Base-by-base conservation (phyloP, 1,284 basidiomycete genomes). In the Malassezia equina region DNA sequence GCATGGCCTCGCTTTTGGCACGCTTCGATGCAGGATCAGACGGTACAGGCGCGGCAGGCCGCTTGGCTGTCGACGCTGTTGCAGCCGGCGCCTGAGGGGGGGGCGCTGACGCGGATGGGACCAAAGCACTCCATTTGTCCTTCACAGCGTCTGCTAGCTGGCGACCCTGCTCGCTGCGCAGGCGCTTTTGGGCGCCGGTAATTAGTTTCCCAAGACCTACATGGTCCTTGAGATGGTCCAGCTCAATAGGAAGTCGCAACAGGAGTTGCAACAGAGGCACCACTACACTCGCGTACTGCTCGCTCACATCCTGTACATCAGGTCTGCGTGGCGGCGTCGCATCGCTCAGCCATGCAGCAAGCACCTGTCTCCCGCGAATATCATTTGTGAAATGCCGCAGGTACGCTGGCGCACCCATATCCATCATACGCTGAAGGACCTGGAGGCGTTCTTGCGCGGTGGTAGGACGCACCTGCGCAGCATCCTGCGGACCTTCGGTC, bases 181-280 rank as follows among this genome's bases (percentile, higher is more conserved):
- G 57, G 12, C 66, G 64, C 2, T 57, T 46, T 7, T 55, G 55
- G 6, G 57, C 62, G 7, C 60, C 66, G 2, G 60, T 60, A 31
- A 68, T 63, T 13, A 62, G 51, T 31, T 64, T 64, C 5, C 62
- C 66, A 2, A 66, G 53, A 0, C 56, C 59, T 24, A 63, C 61
- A 31, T 66, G 64, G 39, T 68, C 66, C 27, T 51, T 59, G 27
- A 68, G 61, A 32, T 68, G 63, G 0, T 55, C 62, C 6, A 46
- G 47, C 42, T 51, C 47, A 44, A 68, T 63, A 1, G 61, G 58
- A 7, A 61, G 56, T 8, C 39, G 49, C 2, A 54, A 54, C 7
- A 68, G 52, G 3, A 68, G 49, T 25, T 39, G 49, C 13, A 68
- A 55, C 17, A 68, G 54, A 5, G 64, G 66, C 12, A 52, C 27